A percentile compares a stretch with the other conserved stretches of the same genome.
phyloP scores from a whole-genome alignment of 2,329 filamentous ascomycete species.

The Fusarium palustre region DNA sequence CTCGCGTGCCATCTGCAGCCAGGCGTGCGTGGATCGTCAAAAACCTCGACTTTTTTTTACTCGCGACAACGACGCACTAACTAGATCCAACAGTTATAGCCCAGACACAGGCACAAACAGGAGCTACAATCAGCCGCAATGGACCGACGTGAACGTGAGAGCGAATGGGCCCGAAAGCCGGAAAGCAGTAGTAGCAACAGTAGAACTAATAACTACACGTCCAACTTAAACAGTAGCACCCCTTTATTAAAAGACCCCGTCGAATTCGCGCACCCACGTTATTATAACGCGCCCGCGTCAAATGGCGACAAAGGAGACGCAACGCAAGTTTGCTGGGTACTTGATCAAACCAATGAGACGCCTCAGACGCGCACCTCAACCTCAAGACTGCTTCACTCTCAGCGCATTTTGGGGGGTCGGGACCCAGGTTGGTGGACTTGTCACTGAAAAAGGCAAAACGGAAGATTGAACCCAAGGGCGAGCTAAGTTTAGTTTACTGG shows the following conservation, averaged over 20 bases:
- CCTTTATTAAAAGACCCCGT: slow-evolving; percentile 38
- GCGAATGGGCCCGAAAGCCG: slow-evolving; percentile 28
- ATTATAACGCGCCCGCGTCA: slow-evolving; percentile 44
- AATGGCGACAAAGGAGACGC: slow-evolving; percentile 34
- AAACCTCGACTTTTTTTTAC: slow-evolving; percentile 24
- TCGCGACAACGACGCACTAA: slow-evolving; percentile 21
- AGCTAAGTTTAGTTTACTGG: slow-evolving; percentile 41
- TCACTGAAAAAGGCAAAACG: slow-evolving; percentile 22
- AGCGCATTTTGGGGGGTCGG: slow-evolving; percentile 24
- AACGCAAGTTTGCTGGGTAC: background rate
- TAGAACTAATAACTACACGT: slow-evolving; percentile 22
- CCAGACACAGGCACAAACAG: slow-evolving; percentile 10
- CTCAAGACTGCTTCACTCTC: slow-evolving; percentile 33
- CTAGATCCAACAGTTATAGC: slow-evolving; percentile 6
- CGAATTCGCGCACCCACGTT: slow-evolving; percentile 27
- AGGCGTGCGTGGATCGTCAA: slow-evolving; percentile 18
- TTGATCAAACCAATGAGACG: slow-evolving; percentile 35
- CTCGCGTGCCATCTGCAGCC: slow-evolving; percentile 15
- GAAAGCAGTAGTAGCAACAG: slow-evolving; percentile 26
- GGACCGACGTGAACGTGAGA: background rate
- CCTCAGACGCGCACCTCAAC: slow-evolving; percentile 39
- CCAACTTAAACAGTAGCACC: slow-evolving; percentile 26
- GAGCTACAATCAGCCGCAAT: slow-evolving; percentile 5
- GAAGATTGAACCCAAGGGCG: slow-evolving; percentile 21
- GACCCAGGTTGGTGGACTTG: slow-evolving; percentile 31